Base-by-base conservation (phyloP, 2,329 filamentous ascomycete genomes). In the Rosellinia necatrix region DNA sequence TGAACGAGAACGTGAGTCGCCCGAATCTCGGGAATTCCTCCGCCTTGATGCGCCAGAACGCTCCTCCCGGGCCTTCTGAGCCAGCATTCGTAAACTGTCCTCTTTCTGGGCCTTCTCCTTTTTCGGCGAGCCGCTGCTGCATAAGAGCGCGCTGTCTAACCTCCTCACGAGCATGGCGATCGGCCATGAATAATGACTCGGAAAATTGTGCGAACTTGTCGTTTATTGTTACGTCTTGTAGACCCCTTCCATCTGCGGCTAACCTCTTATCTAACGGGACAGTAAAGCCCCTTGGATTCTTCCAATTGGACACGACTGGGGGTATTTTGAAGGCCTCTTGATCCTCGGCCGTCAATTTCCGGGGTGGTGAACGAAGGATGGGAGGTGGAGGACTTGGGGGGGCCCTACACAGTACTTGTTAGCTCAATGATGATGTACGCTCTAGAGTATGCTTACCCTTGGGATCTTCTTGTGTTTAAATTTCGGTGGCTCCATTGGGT, bases 391-490 rank as follows among this genome's bases (percentile, higher is more conserved):
- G 94, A 47, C 89, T 94, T 0, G 93, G 92, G 8, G 94, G 92
- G 30, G 93, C 92, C 66, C 91, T 85, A 8, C 15, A 27, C 15
- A 8, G 21, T 13, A 6, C 3, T 22, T 38, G 30, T 57, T 6
- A 57, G 53, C 24, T 15, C 6, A 44, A 13, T 15, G 7, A 24
- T 27, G 19, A 25, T 2, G 2, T 2, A 38, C 34, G 13, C 7
- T 19, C 21, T 3, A 22, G 19, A 25, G 15, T 40, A 30, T 13
- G 47, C 53, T 13, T 43, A 57, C 53, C n/a, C 57, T 24, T 1
- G 93, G 93, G 55, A 99, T 96, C 77, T 97, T 96, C 81, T 97
- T 97, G 77, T 97, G 91, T 75, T 97, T 97, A 78, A 97, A 97
- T 70, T 97, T 97, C 2, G 94, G 93, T 1, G 94, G 94, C 70